Evolutionary conservation across 345 rosid species (phyloP), one percentile per base, ranked within the genome.

Genomic region (Camelina neglecta): DNA sequence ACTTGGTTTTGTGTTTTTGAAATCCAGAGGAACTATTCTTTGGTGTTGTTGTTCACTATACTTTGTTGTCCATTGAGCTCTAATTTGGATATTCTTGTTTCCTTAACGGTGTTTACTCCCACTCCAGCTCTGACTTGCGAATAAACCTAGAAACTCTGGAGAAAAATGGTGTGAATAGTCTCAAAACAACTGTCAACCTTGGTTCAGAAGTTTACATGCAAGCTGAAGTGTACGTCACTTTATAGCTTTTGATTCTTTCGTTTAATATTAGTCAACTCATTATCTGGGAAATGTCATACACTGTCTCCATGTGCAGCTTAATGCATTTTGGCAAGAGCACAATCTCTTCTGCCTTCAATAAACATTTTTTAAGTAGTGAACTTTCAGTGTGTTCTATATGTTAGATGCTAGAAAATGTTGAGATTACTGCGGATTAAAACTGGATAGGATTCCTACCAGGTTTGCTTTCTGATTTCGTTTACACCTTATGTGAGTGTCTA

Each of bases 131-230:
- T 42, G 94, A 92, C 82, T 82, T 92, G 87, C 83, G 87, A 48
- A 85, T 71, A 72, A 93, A 87, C 65, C 76, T 92, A 63, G 92
- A 88, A 76, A 90, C 84, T 67, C 80, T 92, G 47, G 93, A 92
- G 84, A 80, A 82, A 66, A 92, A 95, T 77, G 85, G 82, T 67
- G 87, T 90, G 49, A 92, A 93, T n/a, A 90, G 84, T 84, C 90
- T 95, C 31, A 87, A 86, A 79, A 92, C 99, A 16, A 45, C 84
- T 87, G 97, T 93, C 71, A 93, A 95, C 75, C 85, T 95, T 13
- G 99, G 98, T 63, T 93, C 99, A 72, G 97, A 93, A 75, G 93
- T 95, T 11, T 90, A 89, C 83, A 75, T 90, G 96, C 97, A 95
- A 80, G 96, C 98, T 41, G 91, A 90, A 82, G 97, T 90, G 97